Evolutionary conservation across 1,284 basidiomycete genomes (phyloP), one percentile per base, ranked within the genome.

Genomic region (Fereydounia khargensis): DNA sequence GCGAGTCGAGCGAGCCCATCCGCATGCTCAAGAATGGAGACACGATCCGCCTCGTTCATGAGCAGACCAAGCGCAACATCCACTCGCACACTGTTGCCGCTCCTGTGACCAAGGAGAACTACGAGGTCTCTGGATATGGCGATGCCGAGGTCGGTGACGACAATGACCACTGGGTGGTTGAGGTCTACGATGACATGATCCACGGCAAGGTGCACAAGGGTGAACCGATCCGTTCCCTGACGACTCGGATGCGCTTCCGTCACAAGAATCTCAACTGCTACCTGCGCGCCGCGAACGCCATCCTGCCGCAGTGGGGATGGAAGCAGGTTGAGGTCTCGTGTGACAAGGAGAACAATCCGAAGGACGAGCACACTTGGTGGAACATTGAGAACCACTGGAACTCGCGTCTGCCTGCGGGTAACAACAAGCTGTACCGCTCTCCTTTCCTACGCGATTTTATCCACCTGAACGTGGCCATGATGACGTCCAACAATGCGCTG

Each of bases 381-480:
- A 98, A 98, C 75, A 87, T 98, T 42, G 94, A 98, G 77, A 88
- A 85, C 68, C 94, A 98, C 78, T 90, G 87, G 87, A 98, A 98
- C 77, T 85, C 89, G 42, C 82, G 88, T 69, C 89, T 98, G 5
- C 89, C 91, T 4, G 70, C 83, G 4, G 92, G 88, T 3, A 82
- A 94, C 44, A 81, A 82, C 41, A 89, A 88, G 70, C 83, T 86
- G 49, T 95, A 94, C 80, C 82, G 80, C 33, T 95, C 94, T 3
- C 88, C 92, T 0, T 98, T 98, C 82, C 79, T 96, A 45, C 86
- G 88, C 45, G 94, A 98, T 78, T 97, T 98, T 78, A 91, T 91
- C 84, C 94, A 98, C 77, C 84, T 98, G 47, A 98, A 98, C 71
- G 89, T 98, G 13, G 94, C 92, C 13, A 98, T 98, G 95, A 94